Conservation (phyloP, 2,329 filamentous ascomycete species). For the Ramularia collo-cygni region DNA sequence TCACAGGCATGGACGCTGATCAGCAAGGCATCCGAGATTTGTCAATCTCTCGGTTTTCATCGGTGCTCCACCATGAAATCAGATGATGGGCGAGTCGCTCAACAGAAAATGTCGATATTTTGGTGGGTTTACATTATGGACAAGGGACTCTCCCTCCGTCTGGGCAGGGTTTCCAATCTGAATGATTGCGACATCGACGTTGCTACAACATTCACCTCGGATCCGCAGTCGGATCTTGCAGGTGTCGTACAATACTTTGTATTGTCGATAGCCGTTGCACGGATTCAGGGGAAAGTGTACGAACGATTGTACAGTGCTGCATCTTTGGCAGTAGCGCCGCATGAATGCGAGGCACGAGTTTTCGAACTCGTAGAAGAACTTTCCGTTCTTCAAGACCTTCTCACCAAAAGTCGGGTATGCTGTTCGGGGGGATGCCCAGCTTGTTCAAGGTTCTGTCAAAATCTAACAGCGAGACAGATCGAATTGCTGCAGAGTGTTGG, state of each 20-base stretch:
- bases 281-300: not conserved
- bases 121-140: not conserved
- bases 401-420: too few species aligned
- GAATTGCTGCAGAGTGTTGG: too few species aligned
- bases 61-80: not conserved
- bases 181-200: not conserved
- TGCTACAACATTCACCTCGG: not conserved
- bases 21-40: not conserved
- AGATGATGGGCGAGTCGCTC: not conserved
- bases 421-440: too few species aligned
- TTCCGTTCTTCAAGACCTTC: too few species aligned
- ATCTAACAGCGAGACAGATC: too few species aligned
- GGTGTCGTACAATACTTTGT: not conserved
- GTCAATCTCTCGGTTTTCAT: not conserved
- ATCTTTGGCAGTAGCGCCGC: not conserved
- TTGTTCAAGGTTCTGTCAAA: too few species aligned
- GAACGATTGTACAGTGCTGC: not conserved
- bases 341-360: too few species aligned
- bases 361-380: too few species aligned
- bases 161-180: not conserved
- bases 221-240: not conserved
- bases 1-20: not conserved
- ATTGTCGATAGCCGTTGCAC: not conserved
- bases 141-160: slow-evolving; percentile 1
- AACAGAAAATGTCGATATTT: not conserved